Evolutionary conservation across 441 rosid species (phyloP), one percentile per base, ranked within the genome.

Genomic region (Aleurites moluccanus): DNA sequence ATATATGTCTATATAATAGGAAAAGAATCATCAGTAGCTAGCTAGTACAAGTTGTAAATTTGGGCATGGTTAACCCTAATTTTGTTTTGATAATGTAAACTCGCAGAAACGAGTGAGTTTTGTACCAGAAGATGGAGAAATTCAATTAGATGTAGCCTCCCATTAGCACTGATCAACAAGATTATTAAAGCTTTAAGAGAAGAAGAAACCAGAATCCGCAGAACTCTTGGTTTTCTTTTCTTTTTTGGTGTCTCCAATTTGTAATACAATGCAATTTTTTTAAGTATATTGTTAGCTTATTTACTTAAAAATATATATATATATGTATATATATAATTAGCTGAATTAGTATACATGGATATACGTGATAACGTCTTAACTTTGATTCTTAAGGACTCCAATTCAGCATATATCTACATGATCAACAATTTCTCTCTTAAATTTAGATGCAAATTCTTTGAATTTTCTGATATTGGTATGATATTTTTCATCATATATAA

Each of bases 71-170:
- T 1, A 30, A 0, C 33, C 33, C 33, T 30, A 30, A 30, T 30
- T 30, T 30, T 30, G 33, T 30, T 30, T 42, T 6, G 10, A 28
- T 55, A 1, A 47, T 7, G 38, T 25, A 64, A 47, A 60, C 52
- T 56, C 84, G 87, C 96, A 93, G 96, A 93, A 78, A 71, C 82
- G 96, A 77, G 98, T 92, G 77, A 93, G 89, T 78, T 90, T 92
- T 84, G 73, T 75, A 85, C 76, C 88, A 49, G 75, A 80, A 69
- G 92, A 86, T 69, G 89, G 81, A 23, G 84, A 76, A 83, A 67
- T 81, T 69, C 90, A 85, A 67, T 80, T 85, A 70, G 84, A 83
- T 16, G 85, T 90, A 10, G 86, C 86, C 73, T 87, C 87, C 40
- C 84, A 49, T 59, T 61, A 4, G 38, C 35, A 60, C 2, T 56